Conservation (phyloP, 2,329 filamentous ascomycete genomes). For the Colletotrichum brevisporum region DNA sequence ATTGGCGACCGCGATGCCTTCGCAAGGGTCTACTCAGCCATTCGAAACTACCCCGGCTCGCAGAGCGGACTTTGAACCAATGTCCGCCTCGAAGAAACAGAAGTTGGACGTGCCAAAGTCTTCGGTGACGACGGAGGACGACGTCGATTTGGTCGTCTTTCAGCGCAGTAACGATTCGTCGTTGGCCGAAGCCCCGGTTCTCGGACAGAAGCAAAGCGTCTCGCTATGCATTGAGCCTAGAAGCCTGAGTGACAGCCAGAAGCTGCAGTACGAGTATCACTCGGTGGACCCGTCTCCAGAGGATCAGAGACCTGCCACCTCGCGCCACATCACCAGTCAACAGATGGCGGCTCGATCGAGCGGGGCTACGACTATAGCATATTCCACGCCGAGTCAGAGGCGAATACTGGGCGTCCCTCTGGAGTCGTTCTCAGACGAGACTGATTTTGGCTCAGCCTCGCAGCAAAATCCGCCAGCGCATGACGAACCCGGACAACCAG, state of each 20-base stretch:
- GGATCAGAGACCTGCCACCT: conserved; percentile 17
- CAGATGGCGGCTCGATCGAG: conserved; percentile 44
- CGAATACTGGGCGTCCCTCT: background rate
- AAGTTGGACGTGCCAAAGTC: background rate
- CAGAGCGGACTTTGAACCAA: background rate
- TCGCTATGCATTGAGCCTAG: conserved; percentile 53
- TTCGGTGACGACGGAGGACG: conserved; percentile 33
- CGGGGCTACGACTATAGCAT: conserved; percentile 51
- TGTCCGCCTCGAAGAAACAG: conserved; percentile 5
- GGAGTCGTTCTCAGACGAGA: conserved; percentile 11
- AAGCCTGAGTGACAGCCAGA: conserved; percentile 54
- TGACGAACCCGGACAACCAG: background rate
- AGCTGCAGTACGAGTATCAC: conserved; percentile 55
- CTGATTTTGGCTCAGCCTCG: background rate
- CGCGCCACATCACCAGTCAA: conserved; percentile 32
- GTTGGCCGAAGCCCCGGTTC: conserved; percentile 21
- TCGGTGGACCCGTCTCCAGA: conserved; percentile 45
- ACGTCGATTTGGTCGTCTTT: conserved; percentile 43
- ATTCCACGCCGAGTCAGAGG: conserved; percentile 52
- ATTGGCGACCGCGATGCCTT: conserved; percentile 15
- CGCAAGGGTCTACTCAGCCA: conserved; percentile 26
- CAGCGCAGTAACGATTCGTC: conserved; percentile 35
- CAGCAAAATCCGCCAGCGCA: background rate
- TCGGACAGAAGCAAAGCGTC: conserved; percentile 31
- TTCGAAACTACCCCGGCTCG: conserved; percentile 32